Base-by-base conservation (phyloP, 2,329 filamentous ascomycete genomes). In the Seiridium unicorne region DNA sequence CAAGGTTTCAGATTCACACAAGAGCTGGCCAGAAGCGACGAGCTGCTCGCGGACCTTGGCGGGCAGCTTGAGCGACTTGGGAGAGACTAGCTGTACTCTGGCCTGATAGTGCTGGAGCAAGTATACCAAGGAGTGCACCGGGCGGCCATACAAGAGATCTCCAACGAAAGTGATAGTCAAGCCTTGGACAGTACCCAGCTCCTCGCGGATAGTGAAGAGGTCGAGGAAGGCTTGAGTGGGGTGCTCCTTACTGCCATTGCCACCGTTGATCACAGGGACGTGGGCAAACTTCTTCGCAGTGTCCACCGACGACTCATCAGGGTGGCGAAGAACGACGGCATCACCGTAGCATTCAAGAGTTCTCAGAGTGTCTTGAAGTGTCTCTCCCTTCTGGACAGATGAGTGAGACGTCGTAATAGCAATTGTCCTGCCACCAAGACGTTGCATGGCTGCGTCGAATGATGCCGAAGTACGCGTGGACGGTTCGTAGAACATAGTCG, bases 381-480 rank as follows among this genome's bases (percentile, higher is more conserved):
- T 89, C 80, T 99, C 95, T 47, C 95, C 95, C 84, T 99, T 99
- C 76, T 93, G 86, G 3, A 93, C 93, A 11, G 92, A 96, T 2
- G 94, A 97, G 67, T 91, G 87, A 5, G 88, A 85, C 3, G 94
- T 96, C 46, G 92, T 83, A 71, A 98, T 89, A 57, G 89, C 83
- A 58, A 99, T 84, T 3, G 90, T 94, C 54, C 92, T 86, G 53
- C 95, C 95, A 67, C 95, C 95, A 4, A 99, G 89, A 57, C 96
- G 90, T 82, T 99, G 96, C 95, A 99, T 99, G 47, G 95, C 95
- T 60, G 94, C 91, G 72, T 99, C 95, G 69, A 99, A 99, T 3
- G 95, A 99, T 44, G 91, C 88, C 10, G 94, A 97, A 4, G 95
- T 99, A 58, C 95, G 87, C 3, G 95, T 99, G 0, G 94, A 98